Percentiles rank a stretch among this genome's conserved stretches.
These are phyloP conservation scores for Pichia insulana DNA, from an alignment of 805 yeast species.

Conservation along the genomic window DNA sequence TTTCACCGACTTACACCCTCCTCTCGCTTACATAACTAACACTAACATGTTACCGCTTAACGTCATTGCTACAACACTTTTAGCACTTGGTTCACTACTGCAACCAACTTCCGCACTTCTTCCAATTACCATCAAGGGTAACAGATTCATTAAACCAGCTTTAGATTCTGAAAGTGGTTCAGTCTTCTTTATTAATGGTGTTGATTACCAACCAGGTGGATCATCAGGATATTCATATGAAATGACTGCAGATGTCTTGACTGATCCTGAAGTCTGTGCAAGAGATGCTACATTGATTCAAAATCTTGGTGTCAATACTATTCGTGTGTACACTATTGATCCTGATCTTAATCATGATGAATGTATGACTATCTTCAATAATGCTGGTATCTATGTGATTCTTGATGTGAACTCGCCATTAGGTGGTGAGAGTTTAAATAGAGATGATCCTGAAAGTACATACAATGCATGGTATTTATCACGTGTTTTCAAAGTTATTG, in stretches of 20 bases:
- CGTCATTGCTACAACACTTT: slow-evolving; percentile 1
- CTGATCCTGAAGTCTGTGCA: slow-evolving; percentile 60
- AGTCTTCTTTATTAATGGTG: slow-evolving; percentile 74
- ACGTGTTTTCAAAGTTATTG: slow-evolving; percentile 77
- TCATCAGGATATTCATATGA: slow-evolving; percentile 48
- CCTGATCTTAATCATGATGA: slow-evolving; percentile 84
- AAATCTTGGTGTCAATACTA: slow-evolving; percentile 70
- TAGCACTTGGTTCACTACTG: slow-evolving; percentile 9
- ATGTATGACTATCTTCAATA: slow-evolving; percentile 82
- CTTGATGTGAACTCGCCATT: slow-evolving; percentile 79
- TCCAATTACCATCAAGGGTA: slow-evolving; percentile 48
- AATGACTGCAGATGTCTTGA: slow-evolving; percentile 49
- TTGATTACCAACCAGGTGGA: slow-evolving; percentile 93
- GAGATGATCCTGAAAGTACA: slow-evolving; percentile 60
- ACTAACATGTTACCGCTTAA: not conserved
- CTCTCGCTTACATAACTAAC: not conserved
- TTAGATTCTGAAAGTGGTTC: slow-evolving; percentile 32
- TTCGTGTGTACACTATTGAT: slow-evolving; percentile 74
- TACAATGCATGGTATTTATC: slow-evolving; percentile 64
- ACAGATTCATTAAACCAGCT: slow-evolving; percentile 51
- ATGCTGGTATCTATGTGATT: slow-evolving; percentile 85
- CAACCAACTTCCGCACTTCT: slow-evolving; percentile 35
- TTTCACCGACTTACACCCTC: too few relatives aligned
- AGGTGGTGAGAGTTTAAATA: slow-evolving; percentile 55
- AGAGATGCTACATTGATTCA: slow-evolving; percentile 76